These are phyloP conservation scores for Aotearoamyces nothofagi DNA, from an alignment of 2,329 filamentous ascomycete species.

Conservation along the genomic window DNA sequence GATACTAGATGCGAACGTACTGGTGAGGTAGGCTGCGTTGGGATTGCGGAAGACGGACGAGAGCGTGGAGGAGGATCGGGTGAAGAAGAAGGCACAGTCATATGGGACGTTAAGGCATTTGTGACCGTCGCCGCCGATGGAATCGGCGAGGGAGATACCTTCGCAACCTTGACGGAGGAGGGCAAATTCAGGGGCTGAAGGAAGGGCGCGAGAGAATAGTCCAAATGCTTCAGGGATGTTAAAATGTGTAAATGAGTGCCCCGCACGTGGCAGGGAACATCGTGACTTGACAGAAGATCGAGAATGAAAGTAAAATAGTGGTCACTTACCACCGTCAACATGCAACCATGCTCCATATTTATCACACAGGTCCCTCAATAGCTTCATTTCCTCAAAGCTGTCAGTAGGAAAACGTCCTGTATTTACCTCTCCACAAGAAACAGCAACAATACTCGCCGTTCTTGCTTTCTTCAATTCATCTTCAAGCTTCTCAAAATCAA, in stretches of 20 bases:
- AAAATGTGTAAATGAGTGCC: no score
- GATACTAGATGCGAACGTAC: slow-evolving; percentile 29
- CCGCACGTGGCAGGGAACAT: no score
- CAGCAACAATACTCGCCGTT: slow-evolving; percentile 56
- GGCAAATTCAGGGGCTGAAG: slow-evolving; percentile 37
- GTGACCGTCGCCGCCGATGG: slow-evolving; percentile 74
- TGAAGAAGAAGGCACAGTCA: slow-evolving; percentile 83
- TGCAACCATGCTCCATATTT: slow-evolving; percentile 72
- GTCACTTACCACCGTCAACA: slow-evolving; percentile 57
- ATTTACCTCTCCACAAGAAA: slow-evolving; percentile 87
- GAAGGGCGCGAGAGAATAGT: slow-evolving; percentile 57
- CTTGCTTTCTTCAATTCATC: slow-evolving; percentile 34
- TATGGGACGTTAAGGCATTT: slow-evolving; percentile 94
- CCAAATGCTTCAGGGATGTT: slow-evolving; percentile 68
- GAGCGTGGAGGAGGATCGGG: slow-evolving; percentile 42
- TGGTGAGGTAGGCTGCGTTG: slow-evolving; percentile 66
- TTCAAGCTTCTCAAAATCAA: slow-evolving; percentile 55
- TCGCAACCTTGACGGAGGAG: slow-evolving; percentile 32
- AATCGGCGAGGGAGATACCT: slow-evolving; percentile 71
- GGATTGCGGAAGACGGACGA: slow-evolving; percentile 63
- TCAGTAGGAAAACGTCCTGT: slow-evolving; percentile 64
- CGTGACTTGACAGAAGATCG: no score
- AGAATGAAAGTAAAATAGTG: no score
- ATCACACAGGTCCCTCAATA: slow-evolving; percentile 56
- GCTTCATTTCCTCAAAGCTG: slow-evolving; percentile 26